Conservation (phyloP, 768 basidiomycete species). For the Heimioporus sp. region DNA sequence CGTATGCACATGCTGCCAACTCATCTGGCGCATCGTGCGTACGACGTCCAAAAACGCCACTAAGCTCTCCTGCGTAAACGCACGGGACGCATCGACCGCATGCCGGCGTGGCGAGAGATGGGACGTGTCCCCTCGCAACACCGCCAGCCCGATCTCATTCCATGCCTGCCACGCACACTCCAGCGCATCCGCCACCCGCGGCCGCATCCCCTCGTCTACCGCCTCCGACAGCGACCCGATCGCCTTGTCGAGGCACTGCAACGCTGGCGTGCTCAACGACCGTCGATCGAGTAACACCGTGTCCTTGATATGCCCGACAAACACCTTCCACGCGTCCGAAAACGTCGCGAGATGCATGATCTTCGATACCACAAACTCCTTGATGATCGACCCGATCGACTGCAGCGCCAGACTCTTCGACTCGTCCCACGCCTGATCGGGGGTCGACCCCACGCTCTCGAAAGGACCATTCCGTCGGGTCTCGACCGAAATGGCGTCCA, state of each 20-base stretch:
- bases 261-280: constrained; percentile 73
- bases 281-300: constrained; percentile 68
- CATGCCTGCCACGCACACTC: constrained; percentile 71
- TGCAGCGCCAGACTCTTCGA: constrained; percentile 83
- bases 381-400: constrained; percentile 81
- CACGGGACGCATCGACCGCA: constrained; percentile 8
- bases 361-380: constrained; percentile 72
- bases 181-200: constrained; percentile 46
- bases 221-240: constrained; percentile 53
- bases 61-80: constrained; percentile 70
- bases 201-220: constrained; percentile 29
- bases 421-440: constrained; percentile 72
- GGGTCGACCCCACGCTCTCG: constrained; percentile 17
- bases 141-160: constrained; percentile 58
- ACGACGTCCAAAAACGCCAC: constrained; percentile 77
- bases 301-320: constrained; percentile 70
- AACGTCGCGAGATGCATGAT: constrained; percentile 75
- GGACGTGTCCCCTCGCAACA: constrained; percentile 33
- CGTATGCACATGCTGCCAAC: constrained; percentile 40
- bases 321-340: constrained; percentile 66
- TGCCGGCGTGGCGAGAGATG: constrained; percentile 9
- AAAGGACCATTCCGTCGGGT: constrained; percentile 39
- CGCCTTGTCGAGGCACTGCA: constrained; percentile 81
- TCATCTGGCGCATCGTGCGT: constrained; percentile 53
- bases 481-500: constrained; percentile 64